Conservation (phyloP, 192 early-diverging fungal species). For the Backusella westeae region DNA sequence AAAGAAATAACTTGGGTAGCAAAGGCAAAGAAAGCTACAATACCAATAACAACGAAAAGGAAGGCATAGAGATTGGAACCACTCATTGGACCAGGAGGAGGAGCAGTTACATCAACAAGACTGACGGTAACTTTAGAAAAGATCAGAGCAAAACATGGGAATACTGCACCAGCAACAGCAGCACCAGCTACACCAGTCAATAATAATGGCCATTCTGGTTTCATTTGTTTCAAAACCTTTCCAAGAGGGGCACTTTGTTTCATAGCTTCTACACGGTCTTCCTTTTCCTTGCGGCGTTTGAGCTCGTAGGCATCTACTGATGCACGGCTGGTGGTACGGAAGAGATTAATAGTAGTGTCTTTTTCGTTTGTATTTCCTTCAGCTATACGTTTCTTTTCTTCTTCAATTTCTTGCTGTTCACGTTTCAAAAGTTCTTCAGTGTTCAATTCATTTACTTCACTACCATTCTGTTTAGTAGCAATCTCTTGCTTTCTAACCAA, state of each 20-base stretch:
- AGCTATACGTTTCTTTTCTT: background rate
- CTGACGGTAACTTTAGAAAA: conserved; percentile 47
- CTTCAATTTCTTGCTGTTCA: conserved; percentile 6
- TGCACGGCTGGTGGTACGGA: conserved; percentile 11
- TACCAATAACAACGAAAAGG: conserved; percentile 31
- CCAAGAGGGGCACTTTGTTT: conserved; percentile 53
- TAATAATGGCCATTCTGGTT: conserved; percentile 50
- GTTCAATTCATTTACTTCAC: conserved; percentile 21
- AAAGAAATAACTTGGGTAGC: conserved; percentile 17
- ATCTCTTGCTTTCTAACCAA: conserved; percentile 71
- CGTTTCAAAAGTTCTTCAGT: conserved; percentile 17
- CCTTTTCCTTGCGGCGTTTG: conserved; percentile 35
- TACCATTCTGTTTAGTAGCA: conserved; percentile 39
- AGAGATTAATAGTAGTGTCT: conserved; percentile 1
- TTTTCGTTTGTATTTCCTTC: background rate
- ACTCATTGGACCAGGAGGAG: conserved; percentile 28
- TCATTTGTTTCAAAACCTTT: conserved; percentile 52
- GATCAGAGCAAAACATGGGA: conserved; percentile 75
- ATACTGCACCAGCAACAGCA: conserved; percentile 66
- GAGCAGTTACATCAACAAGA: conserved; percentile 31
- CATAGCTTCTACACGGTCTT: conserved; percentile 33
- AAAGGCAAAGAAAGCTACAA: conserved; percentile 18
- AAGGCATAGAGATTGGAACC: conserved; percentile 31
- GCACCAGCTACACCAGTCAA: conserved; percentile 58
- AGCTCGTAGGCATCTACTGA: conserved; percentile 32